Evolutionary conservation across 306 rosid species (phyloP).

Genomic region (Trifolium repens): DNA sequence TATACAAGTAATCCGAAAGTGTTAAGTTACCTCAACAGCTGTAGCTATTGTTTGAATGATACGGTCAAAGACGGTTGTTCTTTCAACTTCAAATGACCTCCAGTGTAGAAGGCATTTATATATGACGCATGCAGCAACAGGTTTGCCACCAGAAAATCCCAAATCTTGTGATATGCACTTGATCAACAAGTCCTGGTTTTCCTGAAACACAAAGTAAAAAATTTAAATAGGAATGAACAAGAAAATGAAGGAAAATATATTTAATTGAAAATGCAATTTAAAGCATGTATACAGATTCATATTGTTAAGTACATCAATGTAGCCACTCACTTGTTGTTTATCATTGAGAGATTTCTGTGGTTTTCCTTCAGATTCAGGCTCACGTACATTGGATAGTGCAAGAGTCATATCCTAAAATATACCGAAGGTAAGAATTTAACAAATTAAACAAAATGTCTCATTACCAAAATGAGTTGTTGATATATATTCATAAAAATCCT

Average conservation of each 20-base stretch:
- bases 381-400: conserved; percentile 78
- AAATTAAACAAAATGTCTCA: conserved; percentile 23
- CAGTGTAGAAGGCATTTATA: conserved; percentile 99
- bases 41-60: conserved; percentile 96
- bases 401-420: conserved; percentile 77
- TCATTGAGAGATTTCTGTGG: conserved; percentile 98
- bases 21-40: conserved; percentile 76
- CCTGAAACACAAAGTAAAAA: conserved; percentile 62
- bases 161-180: conserved; percentile 90
- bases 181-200: conserved; percentile 93
- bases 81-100: conserved; percentile 99
- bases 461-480: conserved; percentile 1
- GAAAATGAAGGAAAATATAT: conserved; percentile 31
- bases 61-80: conserved; percentile 93
- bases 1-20: conserved; percentile 34
- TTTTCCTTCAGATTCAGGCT: conserved; percentile 97
- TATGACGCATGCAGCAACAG: conserved; percentile 91
- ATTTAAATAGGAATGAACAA: conserved; percentile 20
- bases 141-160: conserved; percentile 96
- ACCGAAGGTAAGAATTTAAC: conserved; percentile 33
- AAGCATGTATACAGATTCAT: conserved; percentile 36
- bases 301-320: conserved; percentile 36
- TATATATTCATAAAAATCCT: conserved; percentile 38
- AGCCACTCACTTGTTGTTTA: conserved; percentile 87
- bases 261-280: conserved; percentile 26